A percentile compares a stretch with the other conserved stretches of the same genome.
Conservation (phyloP, 2,329 filamentous ascomycete genomes). For the Dothidotthia symphoricarpi region DNA sequence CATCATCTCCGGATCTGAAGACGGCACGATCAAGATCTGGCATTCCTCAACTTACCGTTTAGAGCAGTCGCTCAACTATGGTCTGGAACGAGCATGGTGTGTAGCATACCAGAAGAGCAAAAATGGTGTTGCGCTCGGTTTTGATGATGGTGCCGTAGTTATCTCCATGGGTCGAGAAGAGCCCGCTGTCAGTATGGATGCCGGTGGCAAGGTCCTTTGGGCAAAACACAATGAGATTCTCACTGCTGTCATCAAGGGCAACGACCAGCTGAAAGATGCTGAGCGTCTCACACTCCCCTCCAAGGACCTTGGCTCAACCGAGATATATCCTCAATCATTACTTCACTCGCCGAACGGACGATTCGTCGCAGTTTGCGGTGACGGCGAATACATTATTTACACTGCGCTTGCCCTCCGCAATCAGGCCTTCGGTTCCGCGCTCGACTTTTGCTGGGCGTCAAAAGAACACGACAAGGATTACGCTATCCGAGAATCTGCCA, state of each 20-base stretch:
- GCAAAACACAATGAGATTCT: constrained; percentile 93
- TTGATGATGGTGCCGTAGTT: constrained; percentile 95
- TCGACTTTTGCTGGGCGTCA: constrained; percentile 95
- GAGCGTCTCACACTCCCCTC: constrained; percentile 80
- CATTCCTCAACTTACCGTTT: constrained; percentile 96
- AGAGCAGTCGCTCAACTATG: constrained; percentile 95
- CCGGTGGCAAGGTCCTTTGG: constrained; percentile 94
- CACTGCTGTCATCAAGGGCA: constrained; percentile 91
- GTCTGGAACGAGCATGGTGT: constrained; percentile 95
- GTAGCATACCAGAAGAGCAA: constrained; percentile 92
- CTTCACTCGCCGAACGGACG: constrained; percentile 94
- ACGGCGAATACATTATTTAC: constrained; percentile 99
- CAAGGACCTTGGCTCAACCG: constrained; percentile 93
- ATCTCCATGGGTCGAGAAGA: constrained; percentile 97
- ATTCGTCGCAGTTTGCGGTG: constrained; percentile 86
- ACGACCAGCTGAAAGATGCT: constrained; percentile 85
- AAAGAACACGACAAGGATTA: constrained; percentile 99
- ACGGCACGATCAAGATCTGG: constrained; percentile 97
- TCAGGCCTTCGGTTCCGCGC: constrained; percentile 90
- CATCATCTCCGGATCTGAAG: constrained; percentile 96
- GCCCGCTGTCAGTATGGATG: constrained; percentile 96
- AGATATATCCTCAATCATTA: constrained; percentile 93
- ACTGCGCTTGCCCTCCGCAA: constrained; percentile 95
- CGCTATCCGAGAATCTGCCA: constrained; percentile 90
- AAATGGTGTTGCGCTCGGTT: constrained; percentile 92